Evolutionary conservation across 2,329 filamentous ascomycete species (phyloP), one percentile per base, ranked within the genome.

Genomic region (Phaeomoniella chlamydospora): DNA sequence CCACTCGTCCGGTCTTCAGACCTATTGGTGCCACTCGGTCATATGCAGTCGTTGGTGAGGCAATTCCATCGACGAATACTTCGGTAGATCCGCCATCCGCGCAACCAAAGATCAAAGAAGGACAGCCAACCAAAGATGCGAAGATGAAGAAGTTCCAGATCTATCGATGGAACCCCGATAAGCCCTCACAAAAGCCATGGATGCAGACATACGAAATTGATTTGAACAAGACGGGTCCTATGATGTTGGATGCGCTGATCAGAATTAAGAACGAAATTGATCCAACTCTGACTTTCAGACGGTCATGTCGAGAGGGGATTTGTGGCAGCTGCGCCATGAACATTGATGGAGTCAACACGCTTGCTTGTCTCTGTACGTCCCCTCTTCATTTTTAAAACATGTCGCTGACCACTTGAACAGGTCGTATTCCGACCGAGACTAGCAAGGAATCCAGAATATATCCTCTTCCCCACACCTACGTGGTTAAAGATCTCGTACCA

Each of bases 281-380:
- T 62, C 86, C 90, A 35, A 96, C 90, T 32, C 65, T 98, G 53
- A 96, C 90, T 37, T 98, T 98, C 72, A 76, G 90, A 57, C 68
- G 90, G 61, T 92, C 83, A 62, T 98, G 90, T 68, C 74, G 90
- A 65, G 90, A 98, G 73, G 90, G 90, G 50, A 98, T 98, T 54
- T 98, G 90, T 58, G 90, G 90, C 48, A 93, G 84, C 62, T 98
- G 90, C 59, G 90, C 90, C 48, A 98, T 98, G 90, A 98, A 98
- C 72, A 96, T 98, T 59, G 92, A 96, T 61, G 90, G 90, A 59
- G 82, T 92, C 54, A 98, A 98, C 70, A 98, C 90, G 39, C 67
- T 98, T 52, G 90, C 90, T 49, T 98, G 90, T 65, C 68, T 98
- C 57, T 98, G 90, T 94, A 83, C 50, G 81, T 77, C 14, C 12